Conservation (phyloP, 371 early-diverging fungal genomes). For the Saksenaea oblongispora region DNA sequence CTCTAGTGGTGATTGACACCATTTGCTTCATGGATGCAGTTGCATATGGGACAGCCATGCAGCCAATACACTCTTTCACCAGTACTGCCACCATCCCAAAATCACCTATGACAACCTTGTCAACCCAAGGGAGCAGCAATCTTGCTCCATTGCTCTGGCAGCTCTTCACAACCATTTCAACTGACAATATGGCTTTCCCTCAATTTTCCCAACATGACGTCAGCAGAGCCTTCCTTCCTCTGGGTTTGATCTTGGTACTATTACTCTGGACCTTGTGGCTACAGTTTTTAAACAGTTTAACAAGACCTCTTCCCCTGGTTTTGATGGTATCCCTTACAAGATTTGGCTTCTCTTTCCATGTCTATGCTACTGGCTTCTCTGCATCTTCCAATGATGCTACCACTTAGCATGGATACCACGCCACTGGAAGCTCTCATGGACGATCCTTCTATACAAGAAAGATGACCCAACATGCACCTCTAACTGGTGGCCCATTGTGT, state of each 20-base stretch:
- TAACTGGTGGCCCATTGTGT: slow-evolving; percentile 20
- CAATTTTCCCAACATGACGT: background rate
- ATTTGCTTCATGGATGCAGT: background rate
- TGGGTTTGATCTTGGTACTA: background rate
- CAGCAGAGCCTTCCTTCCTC: background rate
- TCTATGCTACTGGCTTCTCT: slow-evolving; percentile 4
- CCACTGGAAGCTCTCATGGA: slow-evolving; percentile 1
- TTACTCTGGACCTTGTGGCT: background rate
- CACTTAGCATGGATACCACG: background rate
- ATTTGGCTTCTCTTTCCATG: slow-evolving; percentile 3
- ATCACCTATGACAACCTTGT: background rate
- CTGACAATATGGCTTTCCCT: background rate
- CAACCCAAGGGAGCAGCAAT: background rate
- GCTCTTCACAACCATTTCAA: background rate
- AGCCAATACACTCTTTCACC: background rate
- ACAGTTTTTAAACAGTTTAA: background rate
- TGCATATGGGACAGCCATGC: background rate
- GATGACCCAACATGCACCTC: slow-evolving; percentile 11
- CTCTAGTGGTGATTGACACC: background rate
- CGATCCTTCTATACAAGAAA: slow-evolving; percentile 18
- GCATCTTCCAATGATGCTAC: slow-evolving; percentile 2
- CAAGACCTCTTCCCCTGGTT: slow-evolving; percentile 1
- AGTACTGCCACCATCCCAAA: slow-evolving; percentile 8
- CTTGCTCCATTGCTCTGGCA: background rate
- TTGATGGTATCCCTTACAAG: slow-evolving; percentile 10